phyloP scores from a whole-genome alignment of 2,329 filamentous ascomycete genomes.

The Xylaria sp. region DNA sequence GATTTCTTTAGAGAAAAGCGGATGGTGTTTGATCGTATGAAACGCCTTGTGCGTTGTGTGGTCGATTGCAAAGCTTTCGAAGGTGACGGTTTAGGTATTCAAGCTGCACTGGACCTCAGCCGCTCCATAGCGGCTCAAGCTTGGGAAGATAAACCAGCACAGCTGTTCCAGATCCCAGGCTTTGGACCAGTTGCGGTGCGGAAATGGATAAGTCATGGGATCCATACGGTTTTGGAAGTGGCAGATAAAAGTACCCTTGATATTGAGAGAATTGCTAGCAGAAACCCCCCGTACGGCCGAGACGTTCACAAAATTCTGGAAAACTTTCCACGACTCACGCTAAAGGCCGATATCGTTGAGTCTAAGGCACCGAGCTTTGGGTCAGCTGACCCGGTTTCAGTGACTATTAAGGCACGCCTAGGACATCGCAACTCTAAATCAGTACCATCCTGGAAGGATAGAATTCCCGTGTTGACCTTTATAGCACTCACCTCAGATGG shows the following conservation, averaged over 20 bases:
- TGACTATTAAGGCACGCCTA: conserved; percentile 73
- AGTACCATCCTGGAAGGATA: conserved; percentile 70
- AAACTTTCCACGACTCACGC: conserved; percentile 71
- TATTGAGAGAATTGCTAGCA: conserved; percentile 80
- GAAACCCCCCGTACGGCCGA: conserved; percentile 84
- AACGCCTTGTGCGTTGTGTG: conserved; percentile 77
- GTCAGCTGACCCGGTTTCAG: conserved; percentile 58
- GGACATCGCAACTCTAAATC: conserved; percentile 75
- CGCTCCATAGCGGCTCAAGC: conserved; percentile 77
- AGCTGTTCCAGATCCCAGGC: conserved; percentile 83
- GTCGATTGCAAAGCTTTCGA: conserved; percentile 74
- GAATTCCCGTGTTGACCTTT: conserved; percentile 75
- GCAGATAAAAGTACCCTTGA: conserved; percentile 71
- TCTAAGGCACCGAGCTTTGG: conserved; percentile 48
- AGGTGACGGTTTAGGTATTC: conserved; percentile 72
- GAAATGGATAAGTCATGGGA: conserved; percentile 76
- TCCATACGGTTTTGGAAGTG: conserved; percentile 77
- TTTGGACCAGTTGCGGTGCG: conserved; percentile 80
- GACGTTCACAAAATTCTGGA: conserved; percentile 72
- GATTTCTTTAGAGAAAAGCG: conserved; percentile 70
- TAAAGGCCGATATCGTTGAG: conserved; percentile 54
- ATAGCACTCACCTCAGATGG: conserved; percentile 78
- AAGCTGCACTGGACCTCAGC: conserved; percentile 78
- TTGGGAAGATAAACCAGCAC: conserved; percentile 85
- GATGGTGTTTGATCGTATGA: conserved; percentile 73